Base-by-base conservation (phyloP, 2,329 filamentous ascomycete species). In the Ophiostoma pallidulum region DNA sequence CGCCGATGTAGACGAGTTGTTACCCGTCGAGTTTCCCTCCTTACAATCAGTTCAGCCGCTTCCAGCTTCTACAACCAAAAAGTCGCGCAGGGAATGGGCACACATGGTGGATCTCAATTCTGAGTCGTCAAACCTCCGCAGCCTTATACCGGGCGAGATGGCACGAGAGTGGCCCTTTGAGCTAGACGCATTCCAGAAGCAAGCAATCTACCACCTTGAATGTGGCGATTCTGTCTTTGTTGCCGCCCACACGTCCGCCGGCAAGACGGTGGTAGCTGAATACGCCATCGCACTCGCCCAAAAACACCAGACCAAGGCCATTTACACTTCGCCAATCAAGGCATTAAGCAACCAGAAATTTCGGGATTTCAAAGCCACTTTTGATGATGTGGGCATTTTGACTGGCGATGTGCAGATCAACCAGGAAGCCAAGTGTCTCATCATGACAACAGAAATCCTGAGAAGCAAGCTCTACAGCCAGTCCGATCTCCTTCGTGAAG, bases 301-400 rank as follows among this genome's bases (percentile, higher is more conserved):
- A n/a, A 94, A 91, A 61, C 92, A 98, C 63, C 97, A 97, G 91
- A 98, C 92, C 8, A 98, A 98, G 64, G 91, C 92, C 19, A 98
- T 98, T 54, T 98, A 98, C 64, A 98, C 92, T 0, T 97, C 92
- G 0, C 92, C 92, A 0, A 98, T 98, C 71, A 98, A 98, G 64
- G 92, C 92, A 3, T 71, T 98, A 49, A 97, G 92, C 66, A 98
- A 98, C 62, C 92, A 98, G 62, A 98, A 98, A 64, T 98, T 97
- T 66, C 80, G 92, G 54, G 92, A 98, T 62, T 98, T 98, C 63
- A 79, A 89, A 49, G 77, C 82, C 48, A 81, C 79, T 0, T 98
- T 98, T 59, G 89, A 94, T 51, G 92, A 98, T 64, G 92, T 98
- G 16, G 92, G 92, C 14, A 97, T 98, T 54, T 68, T 98, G 54